Evolutionary conservation across 345 rosid genomes (phyloP).

Genomic region (Pistacia atlantica): DNA sequence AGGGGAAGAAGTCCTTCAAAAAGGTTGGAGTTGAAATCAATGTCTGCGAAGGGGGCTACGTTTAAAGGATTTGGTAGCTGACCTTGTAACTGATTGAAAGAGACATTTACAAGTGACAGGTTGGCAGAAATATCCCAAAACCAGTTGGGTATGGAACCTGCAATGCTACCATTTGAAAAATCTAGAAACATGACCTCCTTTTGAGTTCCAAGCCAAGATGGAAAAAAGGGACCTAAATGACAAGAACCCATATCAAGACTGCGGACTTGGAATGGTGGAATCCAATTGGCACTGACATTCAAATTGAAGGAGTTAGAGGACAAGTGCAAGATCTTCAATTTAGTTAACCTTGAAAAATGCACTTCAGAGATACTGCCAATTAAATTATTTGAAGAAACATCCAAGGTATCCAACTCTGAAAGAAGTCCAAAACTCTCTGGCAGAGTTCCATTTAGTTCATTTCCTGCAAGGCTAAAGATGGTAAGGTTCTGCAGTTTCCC

Average conservation of each 20-base stretch:
- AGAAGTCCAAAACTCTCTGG: slow-evolving; percentile 43
- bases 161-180: slow-evolving; percentile 46
- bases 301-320: slow-evolving; percentile 40
- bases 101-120: slow-evolving; percentile 32
- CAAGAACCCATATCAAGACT: slow-evolving; percentile 42
- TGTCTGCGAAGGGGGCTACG: slow-evolving; percentile 23
- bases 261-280: slow-evolving; percentile 44
- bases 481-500: slow-evolving; percentile 34
- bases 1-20: slow-evolving; percentile 30
- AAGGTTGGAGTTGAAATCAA: slow-evolving; percentile 38
- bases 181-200: slow-evolving; percentile 19
- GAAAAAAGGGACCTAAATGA: slow-evolving; percentile 42
- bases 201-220: slow-evolving; percentile 43
- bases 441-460: slow-evolving; percentile 43
- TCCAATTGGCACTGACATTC: slow-evolving; percentile 42
- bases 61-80: slow-evolving; percentile 27
- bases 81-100: slow-evolving; percentile 35
- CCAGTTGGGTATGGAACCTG: slow-evolving; percentile 45
- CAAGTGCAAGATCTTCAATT: slow-evolving; percentile 29
- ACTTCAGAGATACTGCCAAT: slow-evolving; percentile 33
- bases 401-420: slow-evolving; percentile 20
- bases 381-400: slow-evolving; percentile 40
- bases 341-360: slow-evolving; percentile 36
- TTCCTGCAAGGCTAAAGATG: slow-evolving; percentile 21
- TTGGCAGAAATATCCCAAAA: slow-evolving; percentile 46